These are phyloP conservation scores for Lepidium aucheri DNA, from an alignment of 345 rosid genomes.

Conservation along the genomic window DNA sequence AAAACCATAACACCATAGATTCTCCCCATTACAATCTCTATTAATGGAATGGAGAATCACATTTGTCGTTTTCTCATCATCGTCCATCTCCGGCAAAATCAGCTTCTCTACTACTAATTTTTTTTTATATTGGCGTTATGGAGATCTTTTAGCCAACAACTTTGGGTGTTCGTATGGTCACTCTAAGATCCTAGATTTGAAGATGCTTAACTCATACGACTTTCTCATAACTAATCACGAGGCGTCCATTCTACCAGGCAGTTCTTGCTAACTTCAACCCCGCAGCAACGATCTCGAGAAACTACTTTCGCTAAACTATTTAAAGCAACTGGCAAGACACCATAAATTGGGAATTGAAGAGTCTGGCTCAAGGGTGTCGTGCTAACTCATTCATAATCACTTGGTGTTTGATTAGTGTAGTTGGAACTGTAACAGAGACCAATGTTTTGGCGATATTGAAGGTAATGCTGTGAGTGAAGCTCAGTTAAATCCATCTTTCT, in stretches of 20 bases:
- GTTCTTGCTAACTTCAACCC: slow-evolving; percentile 53
- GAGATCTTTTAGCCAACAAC: slow-evolving; percentile 17
- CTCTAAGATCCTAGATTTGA: slow-evolving; percentile 36
- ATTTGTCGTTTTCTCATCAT: too few species aligned
- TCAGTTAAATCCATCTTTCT: background rate
- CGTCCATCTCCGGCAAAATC: too few species aligned
- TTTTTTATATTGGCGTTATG: background rate
- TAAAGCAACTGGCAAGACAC: slow-evolving; percentile 2
- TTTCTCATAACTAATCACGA: background rate
- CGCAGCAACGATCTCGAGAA: slow-evolving; percentile 30
- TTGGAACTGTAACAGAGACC: slow-evolving; percentile 11
- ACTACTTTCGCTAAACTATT: too few species aligned
- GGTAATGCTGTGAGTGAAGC: too few species aligned
- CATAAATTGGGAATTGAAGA: background rate
- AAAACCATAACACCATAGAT: too few species aligned
- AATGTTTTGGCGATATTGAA: background rate
- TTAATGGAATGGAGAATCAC: too few species aligned
- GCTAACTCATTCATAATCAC: background rate
- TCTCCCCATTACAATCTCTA: too few species aligned
- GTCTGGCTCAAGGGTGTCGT: slow-evolving; percentile 13
- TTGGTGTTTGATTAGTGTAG: background rate
- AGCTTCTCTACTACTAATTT: too few species aligned
- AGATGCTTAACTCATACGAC: slow-evolving; percentile 22
- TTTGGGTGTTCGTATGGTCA: slow-evolving; percentile 28
- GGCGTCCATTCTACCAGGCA: background rate